Evolutionary conservation across 2,329 filamentous ascomycete species (phyloP).

Genomic region (Aspergillus calidoustus): DNA sequence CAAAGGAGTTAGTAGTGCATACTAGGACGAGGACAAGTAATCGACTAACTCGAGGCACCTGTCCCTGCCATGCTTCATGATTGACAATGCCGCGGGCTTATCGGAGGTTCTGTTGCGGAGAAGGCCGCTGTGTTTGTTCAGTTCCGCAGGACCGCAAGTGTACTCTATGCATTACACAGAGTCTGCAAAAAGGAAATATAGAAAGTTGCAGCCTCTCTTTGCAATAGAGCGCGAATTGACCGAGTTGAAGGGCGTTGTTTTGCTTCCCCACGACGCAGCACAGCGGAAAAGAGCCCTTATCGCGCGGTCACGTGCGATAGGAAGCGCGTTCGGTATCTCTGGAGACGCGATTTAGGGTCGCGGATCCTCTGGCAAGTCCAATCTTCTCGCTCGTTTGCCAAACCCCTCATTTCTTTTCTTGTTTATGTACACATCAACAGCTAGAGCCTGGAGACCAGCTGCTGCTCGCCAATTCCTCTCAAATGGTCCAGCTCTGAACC

Average conservation of each 20-base stretch:
- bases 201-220: neutral
- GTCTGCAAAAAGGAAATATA: no score
- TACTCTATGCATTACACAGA: neutral
- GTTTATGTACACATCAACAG: constrained; percentile 36
- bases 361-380: neutral
- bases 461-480: constrained; percentile 28
- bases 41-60: constrained; percentile 38
- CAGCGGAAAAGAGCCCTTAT: constrained; percentile 25
- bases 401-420: neutral
- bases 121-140: constrained; percentile 11
- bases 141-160: neutral
- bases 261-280: constrained; percentile 13
- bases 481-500: constrained; percentile 25
- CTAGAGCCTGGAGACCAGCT: constrained; percentile 24
- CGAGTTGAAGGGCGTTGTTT: neutral
- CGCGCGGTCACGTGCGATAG: constrained; percentile 30
- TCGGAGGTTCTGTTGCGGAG: constrained; percentile 7
- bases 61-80: constrained; percentile 49
- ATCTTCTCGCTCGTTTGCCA: neutral
- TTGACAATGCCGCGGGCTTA: constrained; percentile 22
- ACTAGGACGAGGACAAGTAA: neutral
- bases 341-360: constrained; percentile 4
- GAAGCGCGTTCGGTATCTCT: constrained; percentile 16
- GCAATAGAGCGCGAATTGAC: neutral
- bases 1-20: constrained; percentile 24